Evolutionary conservation across 805 yeast species (phyloP).

Genomic region (Nakazawaea anatomiae): DNA sequence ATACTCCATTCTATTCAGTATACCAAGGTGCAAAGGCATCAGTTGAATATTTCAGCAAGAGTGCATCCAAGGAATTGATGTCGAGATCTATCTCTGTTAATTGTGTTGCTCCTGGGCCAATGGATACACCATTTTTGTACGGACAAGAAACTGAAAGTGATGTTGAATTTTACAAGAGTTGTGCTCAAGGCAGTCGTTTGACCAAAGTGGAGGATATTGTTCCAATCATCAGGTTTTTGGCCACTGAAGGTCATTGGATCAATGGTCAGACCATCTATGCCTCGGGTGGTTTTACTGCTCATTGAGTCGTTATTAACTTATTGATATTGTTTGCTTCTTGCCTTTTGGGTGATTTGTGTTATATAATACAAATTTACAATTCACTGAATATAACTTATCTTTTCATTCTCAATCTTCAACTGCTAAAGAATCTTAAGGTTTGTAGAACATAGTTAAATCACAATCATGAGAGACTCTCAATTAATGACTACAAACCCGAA

Average conservation of each 20-base stretch:
- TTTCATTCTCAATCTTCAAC: too few species aligned
- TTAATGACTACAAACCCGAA: too few species aligned
- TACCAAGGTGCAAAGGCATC: slow-evolving; percentile 57
- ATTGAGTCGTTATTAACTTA: slow-evolving; percentile 19
- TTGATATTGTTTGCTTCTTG: background rate
- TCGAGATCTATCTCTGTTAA: slow-evolving; percentile 42
- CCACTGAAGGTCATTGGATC: slow-evolving; percentile 63
- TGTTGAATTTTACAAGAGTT: slow-evolving; percentile 50
- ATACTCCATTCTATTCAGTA: slow-evolving; percentile 43
- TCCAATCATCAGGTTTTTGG: slow-evolving; percentile 56
- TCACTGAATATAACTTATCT: too few species aligned
- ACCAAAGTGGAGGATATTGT: slow-evolving; percentile 57
- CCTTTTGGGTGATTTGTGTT: too few species aligned
- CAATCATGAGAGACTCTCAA: too few species aligned
- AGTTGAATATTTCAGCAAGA: slow-evolving; percentile 46
- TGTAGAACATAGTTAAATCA: too few species aligned
- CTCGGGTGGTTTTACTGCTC: slow-evolving; percentile 63
- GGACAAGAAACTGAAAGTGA: slow-evolving; percentile 51
- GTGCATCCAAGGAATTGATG: slow-evolving; percentile 49
- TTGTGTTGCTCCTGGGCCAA: slow-evolving; percentile 60
- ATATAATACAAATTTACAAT: too few species aligned
- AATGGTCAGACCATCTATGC: slow-evolving; percentile 66
- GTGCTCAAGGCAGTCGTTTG: slow-evolving; percentile 40
- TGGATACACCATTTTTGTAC: slow-evolving; percentile 62
- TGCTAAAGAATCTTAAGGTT: too few species aligned